A percentile compares a stretch with the other conserved stretches of the same genome.
Evolutionary conservation across 495 filamentous ascomycete genomes (phyloP).

Genomic region (Aspergillus kassunensis): DNA sequence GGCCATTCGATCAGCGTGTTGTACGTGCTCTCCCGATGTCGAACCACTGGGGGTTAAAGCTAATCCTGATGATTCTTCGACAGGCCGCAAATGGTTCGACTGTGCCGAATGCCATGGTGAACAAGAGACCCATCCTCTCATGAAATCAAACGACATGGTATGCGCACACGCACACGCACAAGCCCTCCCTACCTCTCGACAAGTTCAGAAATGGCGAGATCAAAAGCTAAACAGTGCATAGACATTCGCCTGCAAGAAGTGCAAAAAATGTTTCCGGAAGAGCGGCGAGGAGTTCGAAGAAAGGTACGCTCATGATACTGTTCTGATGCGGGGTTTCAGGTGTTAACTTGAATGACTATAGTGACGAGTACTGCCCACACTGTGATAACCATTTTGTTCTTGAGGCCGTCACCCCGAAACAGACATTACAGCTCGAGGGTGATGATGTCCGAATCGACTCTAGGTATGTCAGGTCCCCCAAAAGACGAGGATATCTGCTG

Average conservation of each 20-base stretch:
- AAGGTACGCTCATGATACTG: slow-evolving; percentile 39
- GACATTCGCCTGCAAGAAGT: slow-evolving; percentile 95
- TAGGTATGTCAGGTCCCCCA: slow-evolving; percentile 34
- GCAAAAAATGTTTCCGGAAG: slow-evolving; percentile 96
- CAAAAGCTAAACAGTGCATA: slow-evolving; percentile 12
- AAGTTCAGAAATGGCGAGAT: neutral
- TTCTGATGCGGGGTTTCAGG: neutral
- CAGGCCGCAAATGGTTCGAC: slow-evolving; percentile 96
- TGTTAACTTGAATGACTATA: slow-evolving; percentile 21
- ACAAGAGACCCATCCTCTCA: slow-evolving; percentile 67
- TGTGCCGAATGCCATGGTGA: slow-evolving; percentile 94
- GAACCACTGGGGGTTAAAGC: no score
- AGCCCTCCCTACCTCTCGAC: neutral
- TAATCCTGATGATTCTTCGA: neutral
- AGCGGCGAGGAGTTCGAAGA: slow-evolving; percentile 89
- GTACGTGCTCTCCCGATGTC: slow-evolving; percentile 47
- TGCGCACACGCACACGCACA: neutral
- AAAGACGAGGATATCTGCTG: neutral
- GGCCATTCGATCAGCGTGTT: slow-evolving; percentile 90
- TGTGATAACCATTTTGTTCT: slow-evolving; percentile 98
- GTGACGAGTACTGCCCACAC: slow-evolving; percentile 98
- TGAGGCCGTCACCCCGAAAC: slow-evolving; percentile 77
- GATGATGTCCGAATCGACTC: slow-evolving; percentile 81
- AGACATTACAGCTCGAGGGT: slow-evolving; percentile 77
- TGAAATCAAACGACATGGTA: slow-evolving; percentile 81